Evolutionary conservation across 2,329 filamentous ascomycete species (phyloP).

Genomic region (Ambrosiella cleistominuta): DNA sequence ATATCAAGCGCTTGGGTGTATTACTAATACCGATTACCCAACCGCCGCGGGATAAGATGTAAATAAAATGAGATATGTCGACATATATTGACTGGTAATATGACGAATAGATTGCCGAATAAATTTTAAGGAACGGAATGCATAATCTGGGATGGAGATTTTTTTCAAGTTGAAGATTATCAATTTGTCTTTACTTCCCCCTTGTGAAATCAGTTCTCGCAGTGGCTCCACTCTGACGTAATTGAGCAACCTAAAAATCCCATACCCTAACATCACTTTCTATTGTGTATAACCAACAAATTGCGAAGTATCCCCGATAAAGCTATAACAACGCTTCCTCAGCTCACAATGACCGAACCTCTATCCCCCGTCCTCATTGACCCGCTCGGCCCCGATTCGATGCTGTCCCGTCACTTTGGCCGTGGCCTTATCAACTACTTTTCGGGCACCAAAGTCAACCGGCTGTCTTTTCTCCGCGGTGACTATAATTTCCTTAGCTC

Average conservation of each 20-base stretch:
- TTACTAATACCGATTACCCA: no score
- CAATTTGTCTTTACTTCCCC: no score
- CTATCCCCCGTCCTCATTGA: slow-evolving; percentile 12
- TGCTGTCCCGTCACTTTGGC: slow-evolving; percentile 62
- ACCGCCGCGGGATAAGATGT: no score
- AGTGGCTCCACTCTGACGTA: background rate
- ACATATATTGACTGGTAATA: no score
- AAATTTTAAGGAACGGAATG: no score
- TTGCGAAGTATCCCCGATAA: background rate
- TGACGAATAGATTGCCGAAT: no score
- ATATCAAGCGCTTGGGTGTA: no score
- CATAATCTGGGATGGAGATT: no score
- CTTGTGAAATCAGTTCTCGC: no score
- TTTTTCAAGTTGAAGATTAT: no score
- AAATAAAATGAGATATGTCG: no score
- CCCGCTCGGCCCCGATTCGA: slow-evolving; percentile 32
- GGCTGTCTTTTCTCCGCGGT: slow-evolving; percentile 57
- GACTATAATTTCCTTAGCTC: slow-evolving; percentile 52
- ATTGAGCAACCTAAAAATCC: background rate
- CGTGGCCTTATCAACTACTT: slow-evolving; percentile 74
- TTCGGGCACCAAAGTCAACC: slow-evolving; percentile 59
- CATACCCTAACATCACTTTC: background rate
- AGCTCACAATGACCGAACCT: slow-evolving; percentile 1
- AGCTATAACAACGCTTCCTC: background rate
- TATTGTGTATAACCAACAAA: background rate